These are phyloP conservation scores for Populus trichocarpa DNA, from an alignment of 441 rosid species.

Conservation along the genomic window DNA sequence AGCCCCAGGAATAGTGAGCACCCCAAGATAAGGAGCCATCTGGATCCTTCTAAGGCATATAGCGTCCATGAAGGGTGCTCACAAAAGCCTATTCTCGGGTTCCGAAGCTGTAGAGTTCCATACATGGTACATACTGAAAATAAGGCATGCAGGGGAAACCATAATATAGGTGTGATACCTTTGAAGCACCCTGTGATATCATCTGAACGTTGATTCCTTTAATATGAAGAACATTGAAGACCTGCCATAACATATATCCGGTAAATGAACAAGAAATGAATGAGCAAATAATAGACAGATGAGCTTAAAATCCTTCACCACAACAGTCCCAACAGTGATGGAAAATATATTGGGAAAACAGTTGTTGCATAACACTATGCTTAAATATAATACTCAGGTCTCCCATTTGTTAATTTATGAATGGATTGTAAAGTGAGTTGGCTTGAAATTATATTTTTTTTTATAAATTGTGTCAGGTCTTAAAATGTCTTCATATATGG, in stretches of 20 bases:
- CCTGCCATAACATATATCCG: constrained; percentile 42
- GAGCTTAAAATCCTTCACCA: neutral
- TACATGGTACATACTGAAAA: neutral
- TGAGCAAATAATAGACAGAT: neutral
- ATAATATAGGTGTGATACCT: constrained; percentile 38
- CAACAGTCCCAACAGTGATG: neutral
- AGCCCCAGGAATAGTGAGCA: no score
- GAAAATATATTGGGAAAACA: neutral
- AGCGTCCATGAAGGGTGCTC: neutral
- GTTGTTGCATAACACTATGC: neutral
- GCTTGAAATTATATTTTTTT: no score
- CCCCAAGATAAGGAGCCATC: no score
- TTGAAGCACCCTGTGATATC: constrained; percentile 98
- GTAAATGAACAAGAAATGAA: neutral
- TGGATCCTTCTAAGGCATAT: neutral
- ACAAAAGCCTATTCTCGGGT: neutral
- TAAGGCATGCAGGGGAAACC: neutral
- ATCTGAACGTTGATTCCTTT: constrained; percentile 91
- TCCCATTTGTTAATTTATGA: no score
- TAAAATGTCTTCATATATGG: no score
- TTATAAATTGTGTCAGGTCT: no score
- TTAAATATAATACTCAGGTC: neutral
- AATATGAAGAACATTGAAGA: constrained; percentile 67
- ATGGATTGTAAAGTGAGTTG: no score
- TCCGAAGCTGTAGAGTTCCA: neutral